Base-by-base conservation (phyloP, 805 yeast genomes). In the Groenewaldozyma tartarivorans region DNA sequence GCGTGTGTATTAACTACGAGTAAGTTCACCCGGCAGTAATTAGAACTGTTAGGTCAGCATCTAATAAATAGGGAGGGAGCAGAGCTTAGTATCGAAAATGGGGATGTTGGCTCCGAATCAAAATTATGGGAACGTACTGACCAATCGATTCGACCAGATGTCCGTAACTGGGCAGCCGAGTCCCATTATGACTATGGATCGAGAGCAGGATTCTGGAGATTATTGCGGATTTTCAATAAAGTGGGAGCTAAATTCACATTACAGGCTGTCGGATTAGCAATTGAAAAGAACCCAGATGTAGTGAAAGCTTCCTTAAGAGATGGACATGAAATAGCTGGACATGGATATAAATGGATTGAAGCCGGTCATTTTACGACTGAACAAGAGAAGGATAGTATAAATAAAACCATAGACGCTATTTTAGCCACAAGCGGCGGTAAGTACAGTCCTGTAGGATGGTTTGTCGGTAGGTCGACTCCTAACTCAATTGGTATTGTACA, bases 301-400 rank as follows among this genome's bases (percentile, higher is more conserved):
- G 66, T 62, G 5, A 49, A 48, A 20, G 67, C 66, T 1, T 57
- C 60, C 41, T 56, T 54, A 21, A 52, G 63, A 31, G 64, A 58
- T 32, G 67, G 67, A 6, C 64, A 60, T 46, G 67, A 64, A 40
- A 58, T 64, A 29, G 64, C 60, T 13, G 60, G 62, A 29, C 68
- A 64, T 45, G 64, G 66, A 6, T 49, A 58, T 32, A 49, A 67
- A 19, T 64, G 68, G 68, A 45, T 60, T 36, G 56, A 58, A 39
- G 61, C 57, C 53, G 52, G 50, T 16, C 44, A 42, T 32, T 35
- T 45, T 19, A 40, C 51, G 7, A 57, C 57, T 26, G 62, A 58
- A 33, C 61, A 54, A 20, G 65, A 64, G 44, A 53, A 57, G 26
- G 57, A 52, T 35, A 50, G 56, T 49, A 58, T 64, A 41, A 52